Conservation (phyloP, 139 green algal genomes). For the Zygnema circumcarinatum region DNA sequence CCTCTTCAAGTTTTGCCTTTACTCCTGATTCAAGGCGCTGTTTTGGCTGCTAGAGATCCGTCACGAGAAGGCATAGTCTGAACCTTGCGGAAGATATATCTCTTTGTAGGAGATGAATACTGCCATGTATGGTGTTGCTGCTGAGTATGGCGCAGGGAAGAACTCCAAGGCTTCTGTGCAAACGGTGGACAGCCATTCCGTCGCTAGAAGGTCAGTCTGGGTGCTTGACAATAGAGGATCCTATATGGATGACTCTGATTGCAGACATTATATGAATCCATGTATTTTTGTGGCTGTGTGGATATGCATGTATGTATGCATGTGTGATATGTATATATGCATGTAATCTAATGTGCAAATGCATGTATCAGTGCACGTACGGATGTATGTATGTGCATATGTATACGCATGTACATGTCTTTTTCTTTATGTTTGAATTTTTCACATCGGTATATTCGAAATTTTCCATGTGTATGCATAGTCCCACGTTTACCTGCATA, state of each 20-base stretch:
- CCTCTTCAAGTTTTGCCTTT: not conserved
- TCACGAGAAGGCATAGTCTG: not conserved
- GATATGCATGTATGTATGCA: not conserved
- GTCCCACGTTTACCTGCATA: too few relatives aligned
- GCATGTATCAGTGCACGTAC: not conserved
- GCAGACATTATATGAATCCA: not conserved
- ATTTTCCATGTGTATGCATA: too few relatives aligned
- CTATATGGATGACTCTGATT: conserved; percentile 2
- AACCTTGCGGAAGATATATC: too few relatives aligned
- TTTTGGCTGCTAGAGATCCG: not conserved
- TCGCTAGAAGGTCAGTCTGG: conserved; percentile 8
- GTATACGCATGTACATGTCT: too few relatives aligned
- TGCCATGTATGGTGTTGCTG: not conserved
- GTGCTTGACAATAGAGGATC: not conserved
- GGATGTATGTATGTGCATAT: too few relatives aligned
- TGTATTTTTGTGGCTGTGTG: not conserved
- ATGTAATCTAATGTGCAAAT: conserved; percentile 1
- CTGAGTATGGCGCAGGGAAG: conserved; percentile 2
- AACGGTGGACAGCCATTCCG: conserved; percentile 36
- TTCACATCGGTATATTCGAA: too few relatives aligned
- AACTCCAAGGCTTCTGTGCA: conserved; percentile 5
- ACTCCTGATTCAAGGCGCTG: not conserved
- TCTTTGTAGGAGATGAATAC: too few relatives aligned
- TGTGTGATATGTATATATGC: not conserved
- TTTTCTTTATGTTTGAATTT: too few relatives aligned